Base-by-base conservation (phyloP, 345 rosid genomes). In the Kandelia obovata region DNA sequence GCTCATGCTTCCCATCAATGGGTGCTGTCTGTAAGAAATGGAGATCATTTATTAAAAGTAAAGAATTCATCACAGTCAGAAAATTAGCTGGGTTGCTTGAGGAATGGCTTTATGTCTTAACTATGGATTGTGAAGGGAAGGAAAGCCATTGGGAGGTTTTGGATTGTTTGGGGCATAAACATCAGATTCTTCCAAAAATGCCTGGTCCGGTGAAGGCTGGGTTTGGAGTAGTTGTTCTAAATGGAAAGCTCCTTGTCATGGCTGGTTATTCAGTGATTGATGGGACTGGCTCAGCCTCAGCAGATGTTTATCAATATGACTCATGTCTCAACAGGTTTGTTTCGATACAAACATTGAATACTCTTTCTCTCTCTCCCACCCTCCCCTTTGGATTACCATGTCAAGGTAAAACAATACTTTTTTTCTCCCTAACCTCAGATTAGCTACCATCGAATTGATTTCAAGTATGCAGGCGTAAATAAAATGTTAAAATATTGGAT, bases 81-180 rank as follows among this genome's bases (percentile, higher is more conserved):
- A 92, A 83, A 77, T 73, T 80, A 27, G 94, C 89, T 8, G 96
- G 92, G 69, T 67, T 86, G 77, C 77, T 86, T 53, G 94, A 95
- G 83, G 96, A 95, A 73, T 88, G 93, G 96, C 86, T 95, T 2
- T 95, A 84, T 77, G 78, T 90, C 64, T 79, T 90, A 53, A 84
- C 89, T 15, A 69, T 56, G 87, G 89, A 85, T 77, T 79, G 77
- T 66, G 80, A 81, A 67, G 83, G 88, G 75, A 88, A 85, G 77
- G 88, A 84, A 75, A 87, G 85, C 81, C 93, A 75, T 10, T 95
- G 99, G 99, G 94, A 88, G 81, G 96, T 89, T 63, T 79, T 87
- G 74, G 90, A 90, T 78, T 61, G 80, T 78, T 63, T 59, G 3
- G 98, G 98, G 60, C 77, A 74, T 65, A 86, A 76, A 73, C 85